Percentiles rank a stretch among this genome's conserved stretches.
Conservation (phyloP, 805 yeast species). For the Candida methanosorbosa region DNA sequence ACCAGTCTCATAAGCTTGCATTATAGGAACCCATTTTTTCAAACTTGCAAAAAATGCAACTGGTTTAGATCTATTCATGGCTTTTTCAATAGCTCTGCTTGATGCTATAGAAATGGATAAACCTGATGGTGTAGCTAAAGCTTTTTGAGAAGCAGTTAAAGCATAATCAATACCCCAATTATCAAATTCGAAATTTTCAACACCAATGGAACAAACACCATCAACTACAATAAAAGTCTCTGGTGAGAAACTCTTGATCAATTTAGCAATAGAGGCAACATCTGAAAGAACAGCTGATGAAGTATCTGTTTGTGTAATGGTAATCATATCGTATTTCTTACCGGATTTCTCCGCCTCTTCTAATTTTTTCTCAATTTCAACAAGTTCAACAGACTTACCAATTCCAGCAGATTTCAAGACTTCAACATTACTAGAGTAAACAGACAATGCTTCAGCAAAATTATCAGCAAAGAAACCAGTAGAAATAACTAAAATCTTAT, state of each 20-base stretch:
- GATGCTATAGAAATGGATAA: constrained; percentile 71
- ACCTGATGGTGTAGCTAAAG: constrained; percentile 92
- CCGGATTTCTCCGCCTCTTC: constrained; percentile 23
- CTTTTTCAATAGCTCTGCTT: constrained; percentile 60
- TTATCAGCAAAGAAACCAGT: constrained; percentile 88
- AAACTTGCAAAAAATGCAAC: constrained; percentile 61
- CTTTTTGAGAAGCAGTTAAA: constrained; percentile 91
- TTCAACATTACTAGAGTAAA: constrained; percentile 65
- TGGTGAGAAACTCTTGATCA: constrained; percentile 63
- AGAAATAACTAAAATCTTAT: constrained; percentile 69
- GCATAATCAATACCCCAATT: constrained; percentile 86
- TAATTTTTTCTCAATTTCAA: constrained; percentile 48
- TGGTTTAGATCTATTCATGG: constrained; percentile 38
- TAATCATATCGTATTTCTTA: constrained; percentile 50
- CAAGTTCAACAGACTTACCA: constrained; percentile 62
- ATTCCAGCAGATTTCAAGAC: constrained; percentile 54
- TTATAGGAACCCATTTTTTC: constrained; percentile 80
- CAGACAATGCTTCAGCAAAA: constrained; percentile 65
- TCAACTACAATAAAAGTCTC: constrained; percentile 80
- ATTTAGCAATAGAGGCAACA: constrained; percentile 49
- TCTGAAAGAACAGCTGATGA: constrained; percentile 88
- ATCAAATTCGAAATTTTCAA: constrained; percentile 78
- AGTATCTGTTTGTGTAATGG: constrained; percentile 93
- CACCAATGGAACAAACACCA: constrained; percentile 92
- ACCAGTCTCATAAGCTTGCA: constrained; percentile 79